phyloP scores from a whole-genome alignment of 1,284 basidiomycete species.

The Puccinia horiana region DNA sequence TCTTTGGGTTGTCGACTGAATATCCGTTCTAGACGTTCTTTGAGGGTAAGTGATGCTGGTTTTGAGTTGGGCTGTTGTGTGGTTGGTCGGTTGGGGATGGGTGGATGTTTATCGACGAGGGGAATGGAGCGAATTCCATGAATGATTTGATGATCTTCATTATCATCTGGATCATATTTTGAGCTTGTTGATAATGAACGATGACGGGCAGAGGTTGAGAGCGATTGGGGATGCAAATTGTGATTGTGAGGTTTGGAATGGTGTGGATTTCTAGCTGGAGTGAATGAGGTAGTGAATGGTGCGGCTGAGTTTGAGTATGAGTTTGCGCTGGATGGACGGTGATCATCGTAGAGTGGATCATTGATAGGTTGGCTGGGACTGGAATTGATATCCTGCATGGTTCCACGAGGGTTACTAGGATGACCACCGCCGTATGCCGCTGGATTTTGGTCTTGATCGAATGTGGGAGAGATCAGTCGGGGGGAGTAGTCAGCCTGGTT shows the following conservation, averaged over 20 bases:
- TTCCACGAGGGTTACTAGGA: constrained; percentile 40
- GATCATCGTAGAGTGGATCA: constrained; percentile 15
- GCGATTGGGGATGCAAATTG: background rate
- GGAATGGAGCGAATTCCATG: constrained; percentile 45
- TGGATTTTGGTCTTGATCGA: constrained; percentile 43
- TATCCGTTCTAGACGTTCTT: constrained; percentile 1
- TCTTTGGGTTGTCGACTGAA: constrained; percentile 40
- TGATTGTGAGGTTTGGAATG: background rate
- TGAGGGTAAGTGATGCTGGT: background rate
- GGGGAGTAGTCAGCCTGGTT: background rate
- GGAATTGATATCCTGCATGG: constrained; percentile 27
- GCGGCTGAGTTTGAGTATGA: background rate
- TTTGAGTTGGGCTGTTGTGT: background rate
- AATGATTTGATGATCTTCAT: constrained; percentile 23
- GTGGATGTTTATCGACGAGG: constrained; percentile 31
- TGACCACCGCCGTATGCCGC: constrained; percentile 38
- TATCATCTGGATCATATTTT: constrained; percentile 13
- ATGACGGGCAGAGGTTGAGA: background rate
- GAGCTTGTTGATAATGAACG: constrained; percentile 12
- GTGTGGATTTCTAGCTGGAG: background rate
- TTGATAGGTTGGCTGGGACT: background rate
- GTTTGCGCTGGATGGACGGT: background rate
- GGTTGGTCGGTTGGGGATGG: background rate
- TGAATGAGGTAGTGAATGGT: background rate
- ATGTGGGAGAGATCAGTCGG: background rate